Conservation (phyloP, 2,329 filamentous ascomycete genomes). For the Trichophaea hybrida region DNA sequence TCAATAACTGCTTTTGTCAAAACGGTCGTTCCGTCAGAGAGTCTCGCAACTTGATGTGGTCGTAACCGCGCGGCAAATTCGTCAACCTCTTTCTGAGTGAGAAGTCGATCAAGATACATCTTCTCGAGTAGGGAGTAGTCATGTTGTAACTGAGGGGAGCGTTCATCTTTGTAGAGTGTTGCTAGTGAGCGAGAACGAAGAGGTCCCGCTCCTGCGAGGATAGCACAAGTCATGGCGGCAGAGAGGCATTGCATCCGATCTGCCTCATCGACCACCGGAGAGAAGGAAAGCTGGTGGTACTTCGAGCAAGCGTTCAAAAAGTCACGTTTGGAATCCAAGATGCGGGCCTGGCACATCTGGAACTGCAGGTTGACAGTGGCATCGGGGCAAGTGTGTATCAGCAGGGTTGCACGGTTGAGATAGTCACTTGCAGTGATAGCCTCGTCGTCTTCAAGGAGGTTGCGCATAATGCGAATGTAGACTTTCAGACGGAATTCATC, state of each 20-base stretch:
- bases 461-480: constrained; percentile 87
- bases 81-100: constrained; percentile 67
- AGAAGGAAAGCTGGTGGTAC: constrained; percentile 77
- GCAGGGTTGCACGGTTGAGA: constrained; percentile 87
- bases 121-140: constrained; percentile 89
- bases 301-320: constrained; percentile 78
- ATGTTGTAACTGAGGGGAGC: constrained; percentile 50
- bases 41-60: constrained; percentile 80
- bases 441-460: constrained; percentile 90
- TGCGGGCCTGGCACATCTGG: constrained; percentile 78
- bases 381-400: constrained; percentile 66
- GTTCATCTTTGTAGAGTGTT: constrained; percentile 85
- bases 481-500: constrained; percentile 69
- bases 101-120: constrained; percentile 83
- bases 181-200: constrained; percentile 64
- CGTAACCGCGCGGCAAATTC: constrained; percentile 68
- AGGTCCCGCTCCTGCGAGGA: constrained; percentile 82
- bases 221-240: constrained; percentile 80
- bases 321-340: constrained; percentile 75
- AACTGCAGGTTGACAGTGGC: constrained; percentile 68
- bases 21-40: constrained; percentile 81
- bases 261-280: constrained; percentile 62
- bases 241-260: constrained; percentile 73
- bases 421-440: constrained; percentile 70
- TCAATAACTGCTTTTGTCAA: constrained; percentile 87